Percentiles rank a stretch among this genome's conserved stretches.
Evolutionary conservation across 2,329 filamentous ascomycete species (phyloP).

Genomic region (Fusarium buharicum): DNA sequence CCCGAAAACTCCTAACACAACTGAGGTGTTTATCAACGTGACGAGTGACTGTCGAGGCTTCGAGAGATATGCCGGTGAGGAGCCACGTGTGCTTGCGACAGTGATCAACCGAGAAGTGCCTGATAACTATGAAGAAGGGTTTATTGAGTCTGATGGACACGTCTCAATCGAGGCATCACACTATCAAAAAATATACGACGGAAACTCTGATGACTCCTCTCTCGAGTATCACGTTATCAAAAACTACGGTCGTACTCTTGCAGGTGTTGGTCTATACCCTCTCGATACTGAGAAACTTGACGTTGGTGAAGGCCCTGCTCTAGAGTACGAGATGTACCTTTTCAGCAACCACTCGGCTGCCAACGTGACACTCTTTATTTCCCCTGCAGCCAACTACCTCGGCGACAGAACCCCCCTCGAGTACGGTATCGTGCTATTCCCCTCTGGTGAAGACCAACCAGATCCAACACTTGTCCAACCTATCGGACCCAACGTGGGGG

Average conservation of each 20-base stretch:
- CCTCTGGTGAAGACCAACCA: constrained; percentile 43
- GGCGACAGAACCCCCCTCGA: constrained; percentile 61
- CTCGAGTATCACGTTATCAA: constrained; percentile 61
- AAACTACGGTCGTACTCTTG: constrained; percentile 67
- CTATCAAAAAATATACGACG: constrained; percentile 56
- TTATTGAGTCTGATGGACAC: constrained; percentile 70
- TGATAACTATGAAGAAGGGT: constrained; percentile 64
- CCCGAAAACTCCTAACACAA: constrained; percentile 53
- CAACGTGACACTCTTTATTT: constrained; percentile 61
- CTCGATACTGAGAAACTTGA: constrained; percentile 61
- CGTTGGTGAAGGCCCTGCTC: constrained; percentile 60
- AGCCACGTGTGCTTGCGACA: constrained; percentile 64
- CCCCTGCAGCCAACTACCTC: constrained; percentile 64
- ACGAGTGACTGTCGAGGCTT: constrained; percentile 58
- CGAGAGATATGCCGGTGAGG: constrained; percentile 53
- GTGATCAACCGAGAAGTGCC: constrained; percentile 62
- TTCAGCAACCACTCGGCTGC: constrained; percentile 62
- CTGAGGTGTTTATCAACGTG: constrained; percentile 63
- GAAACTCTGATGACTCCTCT: constrained; percentile 43
- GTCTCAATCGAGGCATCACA: constrained; percentile 66
- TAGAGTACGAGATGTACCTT: constrained; percentile 71
- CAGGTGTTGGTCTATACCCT: constrained; percentile 67
- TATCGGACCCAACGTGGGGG: constrained; percentile 25
- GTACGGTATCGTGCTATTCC: constrained; percentile 61
- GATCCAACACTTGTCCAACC: constrained; percentile 20